phyloP scores from a whole-genome alignment of 2,329 filamentous ascomycete genomes.

The Aspergillus nomiae region DNA sequence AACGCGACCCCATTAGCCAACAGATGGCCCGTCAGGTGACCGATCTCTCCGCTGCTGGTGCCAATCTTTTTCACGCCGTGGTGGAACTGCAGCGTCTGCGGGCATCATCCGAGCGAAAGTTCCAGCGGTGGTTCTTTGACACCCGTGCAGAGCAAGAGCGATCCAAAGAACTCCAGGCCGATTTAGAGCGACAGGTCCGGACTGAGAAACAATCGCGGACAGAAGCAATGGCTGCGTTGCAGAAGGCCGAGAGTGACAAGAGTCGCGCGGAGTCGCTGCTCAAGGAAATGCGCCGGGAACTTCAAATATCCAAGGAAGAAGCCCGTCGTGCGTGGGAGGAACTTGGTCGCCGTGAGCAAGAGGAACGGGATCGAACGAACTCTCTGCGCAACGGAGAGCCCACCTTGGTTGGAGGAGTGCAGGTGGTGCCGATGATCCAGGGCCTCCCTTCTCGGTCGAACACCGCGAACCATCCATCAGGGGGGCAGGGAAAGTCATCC shows the following conservation, averaged over 20 bases:
- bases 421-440: conserved; percentile 90
- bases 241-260: conserved; percentile 70
- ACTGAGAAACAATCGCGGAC: conserved; percentile 71
- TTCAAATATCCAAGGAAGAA: conserved; percentile 94
- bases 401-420: conserved; percentile 87
- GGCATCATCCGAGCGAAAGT: conserved; percentile 94
- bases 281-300: conserved; percentile 87
- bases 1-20: conserved; percentile 77
- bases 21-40: conserved; percentile 93
- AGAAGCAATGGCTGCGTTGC: conserved; percentile 66
- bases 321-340: conserved; percentile 96
- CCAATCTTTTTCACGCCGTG: conserved; percentile 95
- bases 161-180: conserved; percentile 76
- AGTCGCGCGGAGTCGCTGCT: conserved; percentile 73
- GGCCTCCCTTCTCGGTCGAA: conserved; percentile 61
- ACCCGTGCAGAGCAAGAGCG: conserved; percentile 86
- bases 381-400: conserved; percentile 86
- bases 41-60: conserved; percentile 93
- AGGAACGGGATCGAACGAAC: conserved; percentile 82
- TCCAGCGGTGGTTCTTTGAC: conserved; percentile 98
- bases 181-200: conserved; percentile 74
- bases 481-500: conserved; percentile 29
- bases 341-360: conserved; percentile 86
- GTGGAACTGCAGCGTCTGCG: conserved; percentile 92
- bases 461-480: conserved; percentile 49